Base-by-base conservation (phyloP, 2,329 filamentous ascomycete species). In the Rosellinia necatrix region DNA sequence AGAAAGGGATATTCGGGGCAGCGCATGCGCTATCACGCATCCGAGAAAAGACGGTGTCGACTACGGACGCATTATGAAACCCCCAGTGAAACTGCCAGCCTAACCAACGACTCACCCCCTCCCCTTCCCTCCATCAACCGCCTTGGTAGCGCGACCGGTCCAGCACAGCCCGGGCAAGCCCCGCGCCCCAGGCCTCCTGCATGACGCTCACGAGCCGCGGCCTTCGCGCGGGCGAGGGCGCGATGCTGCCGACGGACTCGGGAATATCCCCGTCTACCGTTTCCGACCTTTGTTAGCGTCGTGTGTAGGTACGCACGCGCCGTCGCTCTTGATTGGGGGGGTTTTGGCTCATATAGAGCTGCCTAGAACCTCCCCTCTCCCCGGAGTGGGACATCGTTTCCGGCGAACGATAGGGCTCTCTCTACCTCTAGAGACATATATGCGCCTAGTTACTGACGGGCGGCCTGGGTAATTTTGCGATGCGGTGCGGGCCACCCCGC, bases 361-460 rank as follows among this genome's bases (percentile, higher is more conserved):
- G n/a, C n/a, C n/a, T n/a, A n/a, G n/a, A n/a, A n/a, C n/a, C n/a
- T n/a, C n/a, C n/a, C n/a, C n/a, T n/a, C n/a, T n/a, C n/a, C n/a
- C 53, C 53, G 1, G 53, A 56, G 27, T 56, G 53, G 6, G 53
- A 47, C 22, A 56, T 52, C 3, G 12, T 52, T 9, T 35, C 48
- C 13, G 53, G 19, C n/a, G n/a, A 22, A 56, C 53, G 42, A 56
- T 52, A 22, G 48, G 42, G 2, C 43, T 48, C 15, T 56, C 43
- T 48, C 25, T 24, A 30, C 52, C 43, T 48, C 25, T 24, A 30
- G 52, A 56, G 25, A 48, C 53, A n/a, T 47, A 52, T 48, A n/a
- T 47, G 48, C 21, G 53, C 53, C 53, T 48, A 56, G 35, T 56
- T 56, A n/a, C 53, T 56, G 27, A 52, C 53, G 4, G 53, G 48